Evolutionary conservation across 1,284 basidiomycete species (phyloP).

Genomic region (Pseudozyma pruni): DNA sequence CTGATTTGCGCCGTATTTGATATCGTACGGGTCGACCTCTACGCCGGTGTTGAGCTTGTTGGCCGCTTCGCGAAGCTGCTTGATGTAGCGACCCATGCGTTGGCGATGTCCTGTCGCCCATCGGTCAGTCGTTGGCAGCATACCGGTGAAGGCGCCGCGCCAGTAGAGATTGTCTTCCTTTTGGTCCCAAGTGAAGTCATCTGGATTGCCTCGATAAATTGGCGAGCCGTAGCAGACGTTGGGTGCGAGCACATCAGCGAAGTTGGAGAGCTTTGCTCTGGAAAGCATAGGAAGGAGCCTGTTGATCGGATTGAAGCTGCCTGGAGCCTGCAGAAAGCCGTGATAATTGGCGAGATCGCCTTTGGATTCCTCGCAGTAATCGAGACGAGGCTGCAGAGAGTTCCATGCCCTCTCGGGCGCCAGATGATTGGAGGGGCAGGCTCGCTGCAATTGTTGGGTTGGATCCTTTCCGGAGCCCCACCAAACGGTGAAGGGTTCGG

Average conservation of each 20-base stretch:
- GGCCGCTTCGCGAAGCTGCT: slow-evolving; percentile 39
- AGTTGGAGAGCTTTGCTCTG: slow-evolving; percentile 35
- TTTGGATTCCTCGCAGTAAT: slow-evolving; percentile 23
- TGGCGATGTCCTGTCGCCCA: slow-evolving; percentile 43
- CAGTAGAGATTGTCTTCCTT: slow-evolving; percentile 33
- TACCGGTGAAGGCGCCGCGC: slow-evolving; percentile 29
- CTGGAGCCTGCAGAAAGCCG: slow-evolving; percentile 32
- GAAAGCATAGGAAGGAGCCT: slow-evolving; percentile 33
- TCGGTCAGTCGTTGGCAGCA: slow-evolving; percentile 8
- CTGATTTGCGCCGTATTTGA: slow-evolving; percentile 4
- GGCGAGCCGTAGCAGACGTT: slow-evolving; percentile 28
- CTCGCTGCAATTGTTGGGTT: slow-evolving; percentile 5
- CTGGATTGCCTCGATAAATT: slow-evolving; percentile 16
- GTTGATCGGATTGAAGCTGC: slow-evolving; percentile 20
- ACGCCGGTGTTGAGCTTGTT: slow-evolving; percentile 17
- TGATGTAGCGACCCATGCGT: slow-evolving; percentile 33
- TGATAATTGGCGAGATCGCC: slow-evolving; percentile 14
- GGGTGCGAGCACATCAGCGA: slow-evolving; percentile 36
- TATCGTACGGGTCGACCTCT: slow-evolving; percentile 27
- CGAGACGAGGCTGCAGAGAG: slow-evolving; percentile 18
- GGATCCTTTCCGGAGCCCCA: slow-evolving; percentile 8
- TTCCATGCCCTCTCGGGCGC: slow-evolving; percentile 11
- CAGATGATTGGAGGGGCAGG: slow-evolving; percentile 33
- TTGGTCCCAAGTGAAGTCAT: slow-evolving; percentile 16
- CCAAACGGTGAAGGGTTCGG: background rate